Evolutionary conservation across 139 green algal species (phyloP).

Genomic region (Klebsormidium nitens): DNA sequence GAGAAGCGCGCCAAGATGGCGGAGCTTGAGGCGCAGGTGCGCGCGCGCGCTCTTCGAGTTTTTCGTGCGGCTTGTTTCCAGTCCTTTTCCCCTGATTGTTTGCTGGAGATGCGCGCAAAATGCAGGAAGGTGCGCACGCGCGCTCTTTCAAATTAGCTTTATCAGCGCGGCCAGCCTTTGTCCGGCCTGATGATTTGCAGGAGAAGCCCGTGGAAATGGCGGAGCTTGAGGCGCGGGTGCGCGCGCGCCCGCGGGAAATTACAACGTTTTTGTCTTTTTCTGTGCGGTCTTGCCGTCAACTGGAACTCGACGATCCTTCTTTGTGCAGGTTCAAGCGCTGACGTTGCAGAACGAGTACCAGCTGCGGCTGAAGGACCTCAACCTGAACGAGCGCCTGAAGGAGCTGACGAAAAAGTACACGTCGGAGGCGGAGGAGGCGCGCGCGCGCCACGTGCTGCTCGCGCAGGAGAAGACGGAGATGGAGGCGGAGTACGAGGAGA

Average conservation of each 20-base stretch:
- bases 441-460: conserved; percentile 67
- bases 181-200: conserved; percentile 74
- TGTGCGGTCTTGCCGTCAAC: no score
- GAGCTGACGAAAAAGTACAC: conserved; percentile 75
- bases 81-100: no score
- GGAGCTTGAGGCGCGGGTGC: conserved; percentile 75
- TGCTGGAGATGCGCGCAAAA: no score
- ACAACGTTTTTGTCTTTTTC: not conserved
- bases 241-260: not conserved
- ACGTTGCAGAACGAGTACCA: conserved; percentile 88
- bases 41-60: not conserved
- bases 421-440: conserved; percentile 59
- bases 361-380: conserved; percentile 82
- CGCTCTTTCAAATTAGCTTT: not conserved
- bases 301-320: not conserved
- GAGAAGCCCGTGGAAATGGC: conserved; percentile 66
- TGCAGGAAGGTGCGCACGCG: no score
- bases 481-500: conserved; percentile 75
- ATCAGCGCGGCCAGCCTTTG: not conserved
- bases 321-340: conserved; percentile 66
- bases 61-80: no score
- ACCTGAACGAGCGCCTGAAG: conserved; percentile 70
- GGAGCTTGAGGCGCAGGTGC: conserved; percentile 76
- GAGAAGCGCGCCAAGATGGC: conserved; percentile 67
- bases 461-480: conserved; percentile 74